Percentiles rank a stretch among this genome's conserved stretches.
phyloP scores from a whole-genome alignment of 805 yeast genomes.

The Metschnikowia borealis region DNA sequence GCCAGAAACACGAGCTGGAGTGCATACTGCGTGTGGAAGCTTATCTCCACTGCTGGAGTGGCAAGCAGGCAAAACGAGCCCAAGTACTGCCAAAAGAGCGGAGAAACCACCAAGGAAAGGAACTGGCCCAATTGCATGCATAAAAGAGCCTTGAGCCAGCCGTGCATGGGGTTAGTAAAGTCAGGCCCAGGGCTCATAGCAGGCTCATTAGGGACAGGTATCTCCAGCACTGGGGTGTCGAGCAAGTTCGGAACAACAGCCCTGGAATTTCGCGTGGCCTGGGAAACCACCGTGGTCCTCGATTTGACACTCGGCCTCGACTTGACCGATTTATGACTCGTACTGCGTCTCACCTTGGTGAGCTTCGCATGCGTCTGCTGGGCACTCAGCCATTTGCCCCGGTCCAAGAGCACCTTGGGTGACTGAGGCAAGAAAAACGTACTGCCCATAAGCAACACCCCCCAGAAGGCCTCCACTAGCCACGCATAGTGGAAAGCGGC shows the following conservation, averaged over 20 bases:
- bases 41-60: constrained; percentile 5
- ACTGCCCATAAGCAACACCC: constrained; percentile 5
- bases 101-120: constrained; percentile 3
- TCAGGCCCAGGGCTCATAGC: too few relatives aligned
- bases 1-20: constrained; percentile 39
- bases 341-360: neutral
- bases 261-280: too few relatives aligned
- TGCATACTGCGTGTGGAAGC: constrained; percentile 25
- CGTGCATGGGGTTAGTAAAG: neutral
- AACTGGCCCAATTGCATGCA: constrained; percentile 9
- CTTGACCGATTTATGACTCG: neutral
- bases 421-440: constrained; percentile 13
- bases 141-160: constrained; percentile 5
- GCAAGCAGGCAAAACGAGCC: constrained; percentile 10
- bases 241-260: too few relatives aligned
- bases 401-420: constrained; percentile 9
- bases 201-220: too few relatives aligned
- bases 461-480: constrained; percentile 11
- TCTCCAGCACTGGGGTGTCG: too few relatives aligned
- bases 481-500: constrained; percentile 12
- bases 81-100: constrained; percentile 8
- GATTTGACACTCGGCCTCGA: neutral
- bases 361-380: constrained; percentile 7
- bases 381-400: constrained; percentile 12
- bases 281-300: too few relatives aligned